A percentile compares a stretch with the other conserved stretches of the same genome.
Evolutionary conservation across 2,329 filamentous ascomycete species (phyloP).

Genomic region (Colletotrichum phormii): DNA sequence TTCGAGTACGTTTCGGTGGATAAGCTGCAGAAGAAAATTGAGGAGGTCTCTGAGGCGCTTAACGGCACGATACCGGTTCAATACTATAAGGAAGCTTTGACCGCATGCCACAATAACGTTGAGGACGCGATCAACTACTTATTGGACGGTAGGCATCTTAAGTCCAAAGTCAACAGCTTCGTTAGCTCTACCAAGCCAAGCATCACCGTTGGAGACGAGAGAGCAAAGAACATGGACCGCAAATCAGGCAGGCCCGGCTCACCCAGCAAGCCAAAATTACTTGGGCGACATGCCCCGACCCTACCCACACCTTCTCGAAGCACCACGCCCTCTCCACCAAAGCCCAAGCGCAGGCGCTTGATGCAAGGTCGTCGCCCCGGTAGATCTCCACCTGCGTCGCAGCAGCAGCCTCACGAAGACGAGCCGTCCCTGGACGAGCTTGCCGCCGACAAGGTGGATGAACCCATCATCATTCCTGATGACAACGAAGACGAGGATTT

Average conservation of each 20-base stretch:
- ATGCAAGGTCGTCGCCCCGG: slow-evolving; percentile 49
- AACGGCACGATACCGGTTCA: slow-evolving; percentile 45
- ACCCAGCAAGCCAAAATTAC: slow-evolving; percentile 26
- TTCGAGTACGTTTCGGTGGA: slow-evolving; percentile 61
- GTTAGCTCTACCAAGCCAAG: slow-evolving; percentile 38
- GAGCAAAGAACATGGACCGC: slow-evolving; percentile 15
- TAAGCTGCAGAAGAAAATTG: slow-evolving; percentile 49
- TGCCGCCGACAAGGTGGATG: slow-evolving; percentile 45
- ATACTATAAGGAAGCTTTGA: slow-evolving; percentile 48
- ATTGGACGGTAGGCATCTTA: slow-evolving; percentile 35
- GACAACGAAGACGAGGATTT: slow-evolving; percentile 56
- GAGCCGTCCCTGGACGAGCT: slow-evolving; percentile 39
- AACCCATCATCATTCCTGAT: slow-evolving; percentile 44
- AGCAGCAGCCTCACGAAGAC: slow-evolving; percentile 43
- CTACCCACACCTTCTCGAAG: slow-evolving; percentile 36
- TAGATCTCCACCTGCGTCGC: slow-evolving; percentile 35
- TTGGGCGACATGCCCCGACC: slow-evolving; percentile 35
- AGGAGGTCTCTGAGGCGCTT: slow-evolving; percentile 51
- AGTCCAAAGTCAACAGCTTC: slow-evolving; percentile 34
- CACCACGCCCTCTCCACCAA: slow-evolving; percentile 44
- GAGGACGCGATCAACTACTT: slow-evolving; percentile 50
- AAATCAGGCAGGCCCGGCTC: slow-evolving; percentile 33
- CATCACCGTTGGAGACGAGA: slow-evolving; percentile 32
- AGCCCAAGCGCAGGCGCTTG: slow-evolving; percentile 45
- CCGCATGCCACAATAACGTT: slow-evolving; percentile 47